These are phyloP conservation scores for Fusarium sp. DNA, from an alignment of 2,329 filamentous ascomycete species.

Conservation along the genomic window DNA sequence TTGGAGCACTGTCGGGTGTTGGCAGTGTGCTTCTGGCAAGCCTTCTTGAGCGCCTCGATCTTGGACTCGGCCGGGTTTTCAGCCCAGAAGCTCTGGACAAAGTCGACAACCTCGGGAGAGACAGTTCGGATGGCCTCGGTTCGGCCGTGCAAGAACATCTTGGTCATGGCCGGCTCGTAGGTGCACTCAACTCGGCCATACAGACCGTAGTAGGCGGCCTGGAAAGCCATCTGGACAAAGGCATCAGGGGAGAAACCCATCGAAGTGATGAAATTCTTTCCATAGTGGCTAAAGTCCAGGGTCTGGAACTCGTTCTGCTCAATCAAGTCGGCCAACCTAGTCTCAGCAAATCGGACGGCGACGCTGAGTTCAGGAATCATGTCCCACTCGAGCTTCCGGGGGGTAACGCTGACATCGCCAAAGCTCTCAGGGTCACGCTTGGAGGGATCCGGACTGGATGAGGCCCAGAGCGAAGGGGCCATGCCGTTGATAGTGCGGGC, in stretches of 20 bases:
- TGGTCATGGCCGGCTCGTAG: slow-evolving; percentile 99
- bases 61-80: slow-evolving; percentile 87
- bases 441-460: slow-evolving; percentile 88
- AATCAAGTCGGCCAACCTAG: slow-evolving; percentile 91
- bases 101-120: slow-evolving; percentile 84
- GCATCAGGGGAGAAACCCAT: slow-evolving; percentile 98
- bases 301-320: slow-evolving; percentile 97
- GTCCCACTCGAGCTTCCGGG: slow-evolving; percentile 97
- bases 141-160: slow-evolving; percentile 89
- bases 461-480: slow-evolving; percentile 91
- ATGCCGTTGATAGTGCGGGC: slow-evolving; percentile 95
- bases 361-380: slow-evolving; percentile 93
- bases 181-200: slow-evolving; percentile 95
- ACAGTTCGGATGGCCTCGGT: slow-evolving; percentile 94
- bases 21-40: slow-evolving; percentile 83
- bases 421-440: slow-evolving; percentile 93
- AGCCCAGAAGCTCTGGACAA: slow-evolving; percentile 94
- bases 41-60: slow-evolving; percentile 84
- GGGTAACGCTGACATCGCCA: slow-evolving; percentile 91
- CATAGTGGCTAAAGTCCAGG: slow-evolving; percentile 88
- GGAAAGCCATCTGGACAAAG: slow-evolving; percentile 99
- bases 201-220: slow-evolving; percentile 96
- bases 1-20: slow-evolving; percentile 89
- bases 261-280: slow-evolving; percentile 97
- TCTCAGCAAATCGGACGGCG: slow-evolving; percentile 94